Percentiles rank a stretch among this genome's conserved stretches.
These are phyloP conservation scores for Entophlyctis luteolus DNA, from an alignment of 192 early-diverging fungal genomes.

Conservation along the genomic window DNA sequence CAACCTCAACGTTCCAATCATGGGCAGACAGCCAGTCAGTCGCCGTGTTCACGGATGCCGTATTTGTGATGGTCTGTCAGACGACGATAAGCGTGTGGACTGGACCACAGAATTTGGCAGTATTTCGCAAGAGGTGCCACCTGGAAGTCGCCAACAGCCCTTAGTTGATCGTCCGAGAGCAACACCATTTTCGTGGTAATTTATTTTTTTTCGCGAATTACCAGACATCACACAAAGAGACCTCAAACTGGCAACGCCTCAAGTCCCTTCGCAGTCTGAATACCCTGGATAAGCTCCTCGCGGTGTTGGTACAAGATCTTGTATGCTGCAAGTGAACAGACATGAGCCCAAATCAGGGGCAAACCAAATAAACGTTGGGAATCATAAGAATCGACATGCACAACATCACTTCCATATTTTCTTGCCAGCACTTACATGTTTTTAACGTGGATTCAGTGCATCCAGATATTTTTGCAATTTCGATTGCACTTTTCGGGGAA, in stretches of 20 bases:
- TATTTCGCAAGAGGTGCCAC: conserved; percentile 22
- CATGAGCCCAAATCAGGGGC: no score
- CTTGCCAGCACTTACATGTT: conserved; percentile 42
- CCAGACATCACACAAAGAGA: background rate
- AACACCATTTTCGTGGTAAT: no score
- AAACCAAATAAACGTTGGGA: background rate
- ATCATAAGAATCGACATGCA: background rate
- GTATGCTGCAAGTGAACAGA: no score
- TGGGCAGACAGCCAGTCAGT: conserved; percentile 29
- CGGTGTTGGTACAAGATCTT: conserved; percentile 45
- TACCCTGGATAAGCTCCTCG: conserved; percentile 43
- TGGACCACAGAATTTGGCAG: no score
- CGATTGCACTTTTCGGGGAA: conserved; percentile 63
- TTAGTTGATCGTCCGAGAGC: conserved; percentile 38
- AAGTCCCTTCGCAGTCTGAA: conserved; percentile 26
- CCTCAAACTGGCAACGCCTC: conserved; percentile 13
- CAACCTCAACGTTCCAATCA: conserved; percentile 40
- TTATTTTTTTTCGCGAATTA: no score
- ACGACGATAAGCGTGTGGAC: no score
- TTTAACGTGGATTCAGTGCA: conserved; percentile 94
- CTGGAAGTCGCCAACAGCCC: conserved; percentile 37
- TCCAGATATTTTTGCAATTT: conserved; percentile 80
- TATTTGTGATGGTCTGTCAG: conserved; percentile 34
- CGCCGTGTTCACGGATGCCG: conserved; percentile 31
- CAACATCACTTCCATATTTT: background rate